phyloP scores from a whole-genome alignment of 176 grass and related monocot genomes.

The Triticum dicoccoides region DNA sequence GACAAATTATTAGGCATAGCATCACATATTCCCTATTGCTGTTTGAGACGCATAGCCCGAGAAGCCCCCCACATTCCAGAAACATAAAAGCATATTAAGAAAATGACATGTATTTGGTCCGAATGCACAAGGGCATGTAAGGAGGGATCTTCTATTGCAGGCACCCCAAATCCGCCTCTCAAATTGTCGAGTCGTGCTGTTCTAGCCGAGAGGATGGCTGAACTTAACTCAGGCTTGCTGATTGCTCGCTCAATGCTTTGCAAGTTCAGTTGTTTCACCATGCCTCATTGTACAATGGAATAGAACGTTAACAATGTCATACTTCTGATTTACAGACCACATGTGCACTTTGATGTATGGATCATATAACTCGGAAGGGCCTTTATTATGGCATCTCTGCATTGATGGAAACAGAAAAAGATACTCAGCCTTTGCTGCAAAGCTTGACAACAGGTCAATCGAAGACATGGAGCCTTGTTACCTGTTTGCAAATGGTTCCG shows the following conservation, averaged over 20 bases:
- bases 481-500: conserved; percentile 76
- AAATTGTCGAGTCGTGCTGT: no score
- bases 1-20: background rate
- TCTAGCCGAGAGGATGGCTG: no score
- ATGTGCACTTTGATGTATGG: conserved; percentile 45
- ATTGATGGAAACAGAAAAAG: conserved; percentile 4
- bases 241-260: background rate
- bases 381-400: conserved; percentile 65
- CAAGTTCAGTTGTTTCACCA: background rate
- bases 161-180: background rate
- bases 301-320: background rate
- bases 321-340: background rate
- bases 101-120: background rate
- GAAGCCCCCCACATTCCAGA: background rate
- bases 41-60: background rate
- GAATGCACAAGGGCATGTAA: background rate
- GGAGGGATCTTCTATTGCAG: background rate
- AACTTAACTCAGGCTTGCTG: background rate
- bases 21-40: background rate
- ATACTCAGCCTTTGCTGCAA: background rate
- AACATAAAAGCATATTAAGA: background rate
- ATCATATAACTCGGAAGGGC: conserved; percentile 54
- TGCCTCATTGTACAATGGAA: background rate
- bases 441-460: background rate
- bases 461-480: conserved; percentile 8